Base-by-base conservation (phyloP, 129 eudicot genomes). In the Flaveria trinervia region DNA sequence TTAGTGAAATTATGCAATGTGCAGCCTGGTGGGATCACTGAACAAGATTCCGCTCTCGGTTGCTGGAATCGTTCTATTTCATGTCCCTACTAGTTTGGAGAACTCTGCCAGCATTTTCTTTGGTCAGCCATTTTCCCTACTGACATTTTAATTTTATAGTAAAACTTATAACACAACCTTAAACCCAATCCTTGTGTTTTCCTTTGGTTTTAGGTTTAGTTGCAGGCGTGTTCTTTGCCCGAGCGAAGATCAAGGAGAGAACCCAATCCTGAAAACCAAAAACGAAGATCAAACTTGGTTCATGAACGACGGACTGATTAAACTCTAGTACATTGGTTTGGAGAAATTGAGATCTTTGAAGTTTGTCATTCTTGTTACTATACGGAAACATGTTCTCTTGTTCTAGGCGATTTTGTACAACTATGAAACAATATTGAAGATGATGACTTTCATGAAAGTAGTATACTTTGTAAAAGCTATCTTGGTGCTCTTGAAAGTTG, bases 31-130 rank as follows among this genome's bases (percentile, higher is more conserved):
- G 72, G 99, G 99, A 12, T 95, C 99, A 18, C 82, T 95, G 52
- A 95, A 95, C 74, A 95, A 95, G 86, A 89, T 95, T 74, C 99
- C 99, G 13, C 93, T 95, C 64, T 95, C 99, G 12, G 80, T 95
- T 41, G 90, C 97, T 65, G 99, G 99, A 9, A 91, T 95, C 45
- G 83, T 92, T 56, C 82, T 95, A 67, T 95, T 95, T 84, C 78
- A 95, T 0, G 99, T 91, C 75, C 96, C 97, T 23, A 95, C 99
- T 28, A 95, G 94, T 79, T 71, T 95, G 75, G 94, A 91, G 82
- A 91, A 95, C 75, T 91, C 97, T 0, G 92, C 94, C 10, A 95
- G 97, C 83, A 95, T 95, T 52, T 79, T 95, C 9, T 87, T 95
- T 44, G 99, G 99, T 89, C 5, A 81, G 89, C 36, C 72, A 22